A percentile compares a stretch with the other conserved stretches of the same genome.
Evolutionary conservation across 805 yeast genomes (phyloP).

Genomic region (Kazachstania psychrophila): DNA sequence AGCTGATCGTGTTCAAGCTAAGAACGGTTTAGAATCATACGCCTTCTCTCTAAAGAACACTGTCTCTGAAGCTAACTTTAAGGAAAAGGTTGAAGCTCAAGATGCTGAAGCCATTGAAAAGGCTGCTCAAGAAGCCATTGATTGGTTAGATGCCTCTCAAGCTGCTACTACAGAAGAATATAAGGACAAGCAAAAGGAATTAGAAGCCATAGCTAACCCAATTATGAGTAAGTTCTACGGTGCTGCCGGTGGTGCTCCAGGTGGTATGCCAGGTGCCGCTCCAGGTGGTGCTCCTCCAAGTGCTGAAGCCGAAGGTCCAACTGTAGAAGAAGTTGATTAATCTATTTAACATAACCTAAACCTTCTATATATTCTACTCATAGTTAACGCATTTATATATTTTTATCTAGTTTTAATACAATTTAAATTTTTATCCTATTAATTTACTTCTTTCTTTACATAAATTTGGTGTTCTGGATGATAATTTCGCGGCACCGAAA

Average conservation of each 20-base stretch:
- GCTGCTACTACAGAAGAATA: conserved; percentile 89
- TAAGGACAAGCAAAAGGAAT: conserved; percentile 88
- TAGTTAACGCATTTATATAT: no score
- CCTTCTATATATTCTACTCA: no score
- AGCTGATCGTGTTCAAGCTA: conserved; percentile 84
- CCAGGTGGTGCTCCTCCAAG: conserved; percentile 32
- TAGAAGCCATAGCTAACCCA: conserved; percentile 92
- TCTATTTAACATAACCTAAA: not conserved
- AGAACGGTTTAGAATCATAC: conserved; percentile 92
- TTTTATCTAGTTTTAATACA: not conserved
- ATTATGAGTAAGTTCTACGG: conserved; percentile 95
- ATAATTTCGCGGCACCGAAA: no score
- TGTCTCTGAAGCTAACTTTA: conserved; percentile 61
- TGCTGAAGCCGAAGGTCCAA: conserved; percentile 49
- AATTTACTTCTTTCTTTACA: no score
- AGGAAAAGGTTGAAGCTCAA: conserved; percentile 66
- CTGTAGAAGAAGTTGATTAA: conserved; percentile 74
- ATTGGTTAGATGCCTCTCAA: conserved; percentile 90
- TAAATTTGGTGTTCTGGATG: no score
- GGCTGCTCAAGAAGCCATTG: conserved; percentile 76
- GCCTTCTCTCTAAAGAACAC: conserved; percentile 88
- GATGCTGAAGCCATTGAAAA: conserved; percentile 62
- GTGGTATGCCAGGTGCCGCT: conserved; percentile 43
- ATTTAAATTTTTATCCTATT: not conserved
- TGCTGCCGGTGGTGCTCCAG: conserved; percentile 74